Base-by-base conservation (phyloP, 2,329 filamentous ascomycete species). In the Penicillium sp. region DNA sequence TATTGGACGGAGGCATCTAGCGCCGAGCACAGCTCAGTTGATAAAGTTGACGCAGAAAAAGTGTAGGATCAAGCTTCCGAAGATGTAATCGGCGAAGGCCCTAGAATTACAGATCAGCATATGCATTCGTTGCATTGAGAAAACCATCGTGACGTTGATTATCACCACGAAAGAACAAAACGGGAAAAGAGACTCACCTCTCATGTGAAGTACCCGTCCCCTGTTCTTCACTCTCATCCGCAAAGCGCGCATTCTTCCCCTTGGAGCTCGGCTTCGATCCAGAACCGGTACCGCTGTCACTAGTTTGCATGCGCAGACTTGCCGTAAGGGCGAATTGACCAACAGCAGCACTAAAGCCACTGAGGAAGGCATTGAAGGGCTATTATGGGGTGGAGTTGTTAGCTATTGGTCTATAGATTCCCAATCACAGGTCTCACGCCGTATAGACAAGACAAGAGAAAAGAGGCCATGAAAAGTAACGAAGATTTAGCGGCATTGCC, bases 11-110 rank as follows among this genome's bases (percentile, higher is more conserved):
- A 44, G 29, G 5, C 21, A 12, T 39, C n/a, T 10, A 28, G n/a
- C n/a, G 15, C 10, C 9, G 43, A 46, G 44, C 29, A 45, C 40
- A 41, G 47, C 60, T 76, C 78, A 98, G 79, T 98, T 98, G 77
- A 98, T 97, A 72, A 98, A 98, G 79, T 98, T 98, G 69, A 97
- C 83, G 73, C 90, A 96, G 78, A 98, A 98, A 75, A 97, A 95
- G 76, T 98, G 93, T 69, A 97, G 75, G 68, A 97, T 88, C 69
- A 98, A 70, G 70, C 90, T 96, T 68, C 91, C 93, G 61, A 96
- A 88, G 53, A 98, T 79, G 67, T 86, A 98, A 74, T 98, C 93
- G 66, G 93, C 90, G 70, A 98, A 98, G 34, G 93, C 91, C 69
- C 89, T 94, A 38, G 60, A 51, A 50, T 45, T 45, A 53, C 9